These are phyloP conservation scores for Collybia sp. DNA, from an alignment of 768 basidiomycete genomes.

Conservation along the genomic window DNA sequence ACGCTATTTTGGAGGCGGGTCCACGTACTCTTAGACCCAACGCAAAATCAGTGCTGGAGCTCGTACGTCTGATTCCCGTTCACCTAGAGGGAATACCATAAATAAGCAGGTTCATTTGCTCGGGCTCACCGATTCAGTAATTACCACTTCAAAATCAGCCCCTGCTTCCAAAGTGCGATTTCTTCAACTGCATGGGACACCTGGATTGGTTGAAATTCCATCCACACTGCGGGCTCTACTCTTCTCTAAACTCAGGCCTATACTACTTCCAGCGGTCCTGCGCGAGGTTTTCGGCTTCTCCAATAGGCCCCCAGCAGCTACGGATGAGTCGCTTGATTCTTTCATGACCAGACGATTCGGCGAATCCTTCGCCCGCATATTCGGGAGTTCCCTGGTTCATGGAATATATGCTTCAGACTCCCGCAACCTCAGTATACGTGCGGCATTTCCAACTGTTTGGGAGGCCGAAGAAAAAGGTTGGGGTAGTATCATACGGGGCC, in stretches of 20 bases:
- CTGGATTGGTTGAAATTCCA: constrained; percentile 51
- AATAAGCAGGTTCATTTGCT: constrained; percentile 69
- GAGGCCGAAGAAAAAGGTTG: constrained; percentile 60
- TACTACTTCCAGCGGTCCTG: constrained; percentile 50
- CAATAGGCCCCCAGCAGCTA: constrained; percentile 32
- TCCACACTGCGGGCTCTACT: constrained; percentile 32
- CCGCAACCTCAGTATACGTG: constrained; percentile 62
- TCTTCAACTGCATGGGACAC: constrained; percentile 48
- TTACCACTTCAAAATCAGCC: constrained; percentile 63
- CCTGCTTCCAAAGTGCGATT: constrained; percentile 78
- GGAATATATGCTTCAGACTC: constrained; percentile 93
- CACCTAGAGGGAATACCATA: constrained; percentile 1
- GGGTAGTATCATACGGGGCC: constrained; percentile 68
- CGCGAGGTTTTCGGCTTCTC: constrained; percentile 50
- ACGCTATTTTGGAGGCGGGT: constrained; percentile 76
- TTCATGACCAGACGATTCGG: constrained; percentile 79
- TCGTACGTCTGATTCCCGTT: constrained; percentile 46
- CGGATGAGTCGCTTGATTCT: constrained; percentile 79
- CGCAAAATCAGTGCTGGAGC: constrained; percentile 65
- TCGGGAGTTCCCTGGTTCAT: constrained; percentile 82
- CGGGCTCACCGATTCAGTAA: constrained; percentile 48
- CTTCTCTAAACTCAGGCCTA: constrained; percentile 31
- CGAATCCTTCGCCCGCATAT: constrained; percentile 58
- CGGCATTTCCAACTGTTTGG: constrained; percentile 75
- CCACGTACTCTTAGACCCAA: constrained; percentile 84